Conservation (phyloP, 768 basidiomycete species). For the Stropharia rugosoannulata region DNA sequence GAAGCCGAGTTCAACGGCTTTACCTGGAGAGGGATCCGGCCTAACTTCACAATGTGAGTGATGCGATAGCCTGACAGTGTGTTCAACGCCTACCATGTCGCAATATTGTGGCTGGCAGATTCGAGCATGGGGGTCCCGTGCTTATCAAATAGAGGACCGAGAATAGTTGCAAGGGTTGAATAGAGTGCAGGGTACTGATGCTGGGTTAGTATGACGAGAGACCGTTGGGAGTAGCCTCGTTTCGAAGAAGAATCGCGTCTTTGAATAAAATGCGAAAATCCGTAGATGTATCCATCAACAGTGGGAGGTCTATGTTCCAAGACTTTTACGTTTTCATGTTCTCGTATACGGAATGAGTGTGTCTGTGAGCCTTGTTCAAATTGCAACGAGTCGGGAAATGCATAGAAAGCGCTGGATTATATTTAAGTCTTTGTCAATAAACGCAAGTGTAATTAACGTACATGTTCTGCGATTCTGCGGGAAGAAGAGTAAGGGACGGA, state of each 20-base stretch:
- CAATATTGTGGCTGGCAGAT: constrained; percentile 81
- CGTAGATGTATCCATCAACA: constrained; percentile 71
- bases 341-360: constrained; percentile 86
- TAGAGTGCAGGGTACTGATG: constrained; percentile 84
- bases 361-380: constrained; percentile 82
- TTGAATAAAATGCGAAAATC: constrained; percentile 78
- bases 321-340: constrained; percentile 29
- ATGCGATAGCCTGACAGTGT: constrained; percentile 6
- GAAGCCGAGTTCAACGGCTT: constrained; percentile 77
- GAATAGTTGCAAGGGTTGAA: constrained; percentile 57
- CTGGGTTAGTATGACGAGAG: constrained; percentile 79
- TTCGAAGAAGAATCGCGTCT: constrained; percentile 61
- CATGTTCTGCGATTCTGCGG: constrained; percentile 82
- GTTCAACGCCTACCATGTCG: constrained; percentile 64
- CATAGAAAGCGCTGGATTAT: constrained; percentile 75
- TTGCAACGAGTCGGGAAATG: constrained; percentile 87
- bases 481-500: constrained; percentile 62
- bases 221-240: constrained; percentile 74
- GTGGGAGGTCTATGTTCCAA: constrained; percentile 34
- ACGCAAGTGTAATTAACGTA: constrained; percentile 33
- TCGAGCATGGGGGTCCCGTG: constrained; percentile 84
- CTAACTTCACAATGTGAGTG: constrained; percentile 54
- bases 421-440: not conserved
- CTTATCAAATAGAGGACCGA: constrained; percentile 72
- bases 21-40: constrained; percentile 71